Percentiles rank a stretch among this genome's conserved stretches.
phyloP scores from a whole-genome alignment of 2,329 filamentous ascomycete genomes.

The Pleoardoris graminearum region DNA sequence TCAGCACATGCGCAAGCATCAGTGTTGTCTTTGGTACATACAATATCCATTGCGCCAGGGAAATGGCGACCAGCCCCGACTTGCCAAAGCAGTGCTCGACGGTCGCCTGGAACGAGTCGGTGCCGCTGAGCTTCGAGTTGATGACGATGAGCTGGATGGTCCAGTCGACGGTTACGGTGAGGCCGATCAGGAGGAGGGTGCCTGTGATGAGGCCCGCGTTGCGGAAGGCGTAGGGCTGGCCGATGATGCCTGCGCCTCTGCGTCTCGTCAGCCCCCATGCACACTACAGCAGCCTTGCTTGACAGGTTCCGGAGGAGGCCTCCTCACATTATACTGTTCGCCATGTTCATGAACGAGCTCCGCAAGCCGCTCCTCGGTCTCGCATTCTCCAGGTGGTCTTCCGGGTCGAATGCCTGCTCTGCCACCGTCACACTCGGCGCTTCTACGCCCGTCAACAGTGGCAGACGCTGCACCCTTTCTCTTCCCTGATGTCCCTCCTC shows the following conservation, averaged over 20 bases:
- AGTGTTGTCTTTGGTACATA: constrained; percentile 35
- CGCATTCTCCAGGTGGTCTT: constrained; percentile 62
- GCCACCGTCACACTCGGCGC: constrained; percentile 77
- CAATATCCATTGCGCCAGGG: constrained; percentile 93
- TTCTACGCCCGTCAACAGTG: constrained; percentile 80
- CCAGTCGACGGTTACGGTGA: constrained; percentile 93
- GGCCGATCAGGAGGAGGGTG: constrained; percentile 71
- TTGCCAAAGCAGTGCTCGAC: constrained; percentile 94
- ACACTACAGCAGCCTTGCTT: background rate
- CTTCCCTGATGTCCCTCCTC: constrained; percentile 45
- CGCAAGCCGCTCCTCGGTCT: constrained; percentile 83
- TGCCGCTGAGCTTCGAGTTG: constrained; percentile 94
- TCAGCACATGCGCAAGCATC: constrained; percentile 22
- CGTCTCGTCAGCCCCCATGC: constrained; percentile 18
- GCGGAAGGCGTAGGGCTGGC: constrained; percentile 91
- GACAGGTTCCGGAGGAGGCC: background rate
- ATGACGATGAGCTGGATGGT: constrained; percentile 96
- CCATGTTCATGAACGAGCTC: constrained; percentile 99
- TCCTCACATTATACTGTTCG: constrained; percentile 85
- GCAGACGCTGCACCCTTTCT: constrained; percentile 59
- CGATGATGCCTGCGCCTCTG: constrained; percentile 68
- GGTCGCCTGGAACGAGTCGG: constrained; percentile 92
- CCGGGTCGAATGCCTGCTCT: constrained; percentile 58
- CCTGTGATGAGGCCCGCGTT: constrained; percentile 88
- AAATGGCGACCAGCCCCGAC: constrained; percentile 85